Percentiles rank a stretch among this genome's conserved stretches.
These are phyloP conservation scores for Taphrina wiesneri DNA, from an alignment of 1,139 yeast genomes.

Conservation along the genomic window DNA sequence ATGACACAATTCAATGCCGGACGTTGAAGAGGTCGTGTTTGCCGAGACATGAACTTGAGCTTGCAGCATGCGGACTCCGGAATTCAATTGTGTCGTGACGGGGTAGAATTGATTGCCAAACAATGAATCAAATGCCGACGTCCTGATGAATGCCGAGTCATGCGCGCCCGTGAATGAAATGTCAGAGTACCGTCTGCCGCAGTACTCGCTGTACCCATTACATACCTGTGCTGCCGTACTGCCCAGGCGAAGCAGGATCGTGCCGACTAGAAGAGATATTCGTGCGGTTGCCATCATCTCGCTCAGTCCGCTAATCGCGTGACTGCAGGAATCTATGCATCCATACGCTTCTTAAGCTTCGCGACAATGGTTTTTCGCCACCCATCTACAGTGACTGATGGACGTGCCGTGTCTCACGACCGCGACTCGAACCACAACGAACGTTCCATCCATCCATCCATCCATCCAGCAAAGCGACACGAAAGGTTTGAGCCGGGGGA, in stretches of 20 bases:
- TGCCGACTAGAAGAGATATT: neutral
- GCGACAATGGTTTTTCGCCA: too few relatives aligned
- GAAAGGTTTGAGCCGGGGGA: too few relatives aligned
- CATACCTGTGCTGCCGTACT: neutral
- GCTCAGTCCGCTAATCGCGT: too few relatives aligned
- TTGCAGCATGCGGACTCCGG: slow-evolving; percentile 19
- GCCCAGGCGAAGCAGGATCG: neutral
- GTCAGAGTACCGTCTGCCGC: slow-evolving; percentile 10
- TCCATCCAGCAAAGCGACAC: too few relatives aligned
- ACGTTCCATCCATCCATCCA: too few relatives aligned
- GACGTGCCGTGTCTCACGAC: too few relatives aligned
- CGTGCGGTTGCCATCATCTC: neutral
- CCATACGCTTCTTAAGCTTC: too few relatives aligned
- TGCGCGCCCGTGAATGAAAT: slow-evolving; percentile 21
- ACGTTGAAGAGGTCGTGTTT: neutral
- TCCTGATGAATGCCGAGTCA: slow-evolving; percentile 10
- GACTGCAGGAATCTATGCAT: too few relatives aligned
- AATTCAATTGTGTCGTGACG: slow-evolving; percentile 19
- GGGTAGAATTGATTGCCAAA: slow-evolving; percentile 12
- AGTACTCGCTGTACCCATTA: slow-evolving; percentile 18
- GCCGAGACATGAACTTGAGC: slow-evolving; percentile 1
- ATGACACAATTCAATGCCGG: slow-evolving; percentile 24
- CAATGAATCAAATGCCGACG: slow-evolving; percentile 5
- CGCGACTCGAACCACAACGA: too few relatives aligned
- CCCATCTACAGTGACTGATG: too few relatives aligned